Evolutionary conservation across 495 filamentous ascomycete species (phyloP), one percentile per base, ranked within the genome.

Genomic region (Penicillium riverlandense): DNA sequence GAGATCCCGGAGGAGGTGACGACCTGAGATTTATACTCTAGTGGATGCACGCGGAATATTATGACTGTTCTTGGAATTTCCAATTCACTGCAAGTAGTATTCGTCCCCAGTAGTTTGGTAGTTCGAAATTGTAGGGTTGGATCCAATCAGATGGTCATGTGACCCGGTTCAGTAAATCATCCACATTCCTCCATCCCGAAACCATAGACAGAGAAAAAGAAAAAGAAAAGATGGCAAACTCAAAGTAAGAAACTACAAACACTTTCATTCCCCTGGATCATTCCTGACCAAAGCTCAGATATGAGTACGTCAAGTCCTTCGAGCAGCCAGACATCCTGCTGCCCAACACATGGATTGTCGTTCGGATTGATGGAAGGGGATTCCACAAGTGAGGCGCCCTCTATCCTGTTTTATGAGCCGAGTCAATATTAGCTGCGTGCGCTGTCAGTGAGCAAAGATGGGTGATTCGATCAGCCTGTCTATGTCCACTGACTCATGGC

Each of bases 321-420:
- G 92, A 98, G 73, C 85, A 85, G 60, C 65, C 77, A 5, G 86
- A 94, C 55, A 65, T 65, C 22, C 69, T 97, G 35, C 80, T 96
- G 4, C 88, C 84, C 22, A 91, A 90, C 49, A 96, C 91, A 8
- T 98, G 87, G 86, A 82, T 96, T 35, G 85, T 97, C 8, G 80
- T 98, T 42, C 82, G 92, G 37, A 82, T 97, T 44, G 92, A 98
- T 60, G 92, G 92, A 5, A 77, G 90, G 45, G 86, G 87, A 28
- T 96, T 97, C 58, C 88, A 89, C 53, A 92, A 90, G 86, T 90
- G 69, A 52, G 72, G 59, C n/a, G 35, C 16, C 10, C 28, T 29
- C 38, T 35, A n/a, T 38, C 15, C 10, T 34, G 11, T 30, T 37
- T 22, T 30, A 11, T 4, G 7, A 13, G 5, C 33, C 15, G 11